phyloP scores from a whole-genome alignment of 495 filamentous ascomycete species.

The Cenococcum geophilum region DNA sequence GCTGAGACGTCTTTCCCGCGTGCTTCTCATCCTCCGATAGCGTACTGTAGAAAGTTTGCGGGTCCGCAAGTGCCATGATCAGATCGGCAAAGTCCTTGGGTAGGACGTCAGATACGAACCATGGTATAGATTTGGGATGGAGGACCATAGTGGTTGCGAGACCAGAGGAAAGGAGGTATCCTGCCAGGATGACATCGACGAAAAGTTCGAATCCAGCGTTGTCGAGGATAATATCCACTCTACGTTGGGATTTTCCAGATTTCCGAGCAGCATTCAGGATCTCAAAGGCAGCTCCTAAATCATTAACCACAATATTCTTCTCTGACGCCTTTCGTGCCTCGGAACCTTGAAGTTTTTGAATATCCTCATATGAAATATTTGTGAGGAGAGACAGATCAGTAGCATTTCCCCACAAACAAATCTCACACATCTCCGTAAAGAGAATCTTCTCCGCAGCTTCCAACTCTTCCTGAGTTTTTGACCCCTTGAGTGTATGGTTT shows the following conservation, averaged over 20 bases:
- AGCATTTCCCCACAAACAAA: conserved; percentile 96
- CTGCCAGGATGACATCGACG: conserved; percentile 85
- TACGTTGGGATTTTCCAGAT: conserved; percentile 50
- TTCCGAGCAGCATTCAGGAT: conserved; percentile 56
- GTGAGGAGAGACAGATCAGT: conserved; percentile 91
- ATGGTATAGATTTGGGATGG: conserved; percentile 88
- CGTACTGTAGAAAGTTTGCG: conserved; percentile 64
- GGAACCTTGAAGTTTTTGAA: conserved; percentile 89
- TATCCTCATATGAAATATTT: conserved; percentile 85
- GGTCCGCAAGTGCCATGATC: conserved; percentile 65
- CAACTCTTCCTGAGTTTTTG: conserved; percentile 43
- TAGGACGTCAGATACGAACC: conserved; percentile 95
- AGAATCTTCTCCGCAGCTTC: conserved; percentile 68
- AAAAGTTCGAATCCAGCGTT: conserved; percentile 96
- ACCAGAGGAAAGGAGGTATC: conserved; percentile 73
- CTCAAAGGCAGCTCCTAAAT: conserved; percentile 66
- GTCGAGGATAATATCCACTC: conserved; percentile 89
- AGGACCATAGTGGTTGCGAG: conserved; percentile 84
- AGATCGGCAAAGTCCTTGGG: conserved; percentile 77
- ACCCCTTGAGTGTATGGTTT: conserved; percentile 37
- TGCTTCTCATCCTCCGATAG: conserved; percentile 59
- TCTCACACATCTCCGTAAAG: conserved; percentile 92
- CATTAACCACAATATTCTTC: conserved; percentile 83
- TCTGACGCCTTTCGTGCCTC: conserved; percentile 76
- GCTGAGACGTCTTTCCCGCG: conserved; percentile 48